These are phyloP conservation scores for Sphagnum tenellum DNA, from an alignment of 225 moss, liverwort and hornwort genomes.

Conservation along the genomic window DNA sequence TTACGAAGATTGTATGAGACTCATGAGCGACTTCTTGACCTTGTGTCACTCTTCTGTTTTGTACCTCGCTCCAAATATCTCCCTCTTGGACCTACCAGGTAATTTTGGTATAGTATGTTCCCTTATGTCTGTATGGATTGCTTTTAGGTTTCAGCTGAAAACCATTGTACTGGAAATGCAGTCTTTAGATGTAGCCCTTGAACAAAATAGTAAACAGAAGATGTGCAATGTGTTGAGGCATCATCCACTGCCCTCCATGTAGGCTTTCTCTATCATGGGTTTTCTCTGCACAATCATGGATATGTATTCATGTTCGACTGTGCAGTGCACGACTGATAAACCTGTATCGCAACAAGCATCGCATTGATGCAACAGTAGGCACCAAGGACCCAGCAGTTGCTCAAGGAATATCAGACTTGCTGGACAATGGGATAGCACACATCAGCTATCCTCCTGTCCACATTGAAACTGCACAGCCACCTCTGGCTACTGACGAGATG, in stretches of 20 bases:
- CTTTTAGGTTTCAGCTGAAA: too few species aligned
- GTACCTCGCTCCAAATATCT: slow-evolving; percentile 96
- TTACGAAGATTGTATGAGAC: slow-evolving; percentile 72
- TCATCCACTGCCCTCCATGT: too few species aligned
- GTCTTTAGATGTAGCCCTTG: too few species aligned
- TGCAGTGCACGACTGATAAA: slow-evolving; percentile 87
- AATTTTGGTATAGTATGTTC: neutral
- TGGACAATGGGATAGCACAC: slow-evolving; percentile 44
- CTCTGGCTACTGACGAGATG: slow-evolving; percentile 32
- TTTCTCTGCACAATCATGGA: too few species aligned
- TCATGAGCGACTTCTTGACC: slow-evolving; percentile 86
- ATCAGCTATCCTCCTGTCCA: slow-evolving; percentile 54
- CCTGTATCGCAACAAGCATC: slow-evolving; percentile 85
- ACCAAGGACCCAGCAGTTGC: slow-evolving; percentile 93
- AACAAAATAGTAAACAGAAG: too few species aligned
- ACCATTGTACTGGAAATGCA: too few species aligned
- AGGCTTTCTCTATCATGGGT: too few species aligned
- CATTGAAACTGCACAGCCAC: slow-evolving; percentile 53
- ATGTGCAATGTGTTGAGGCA: too few species aligned
- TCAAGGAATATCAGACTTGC: slow-evolving; percentile 89
- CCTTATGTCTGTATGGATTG: too few species aligned
- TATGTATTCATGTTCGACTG: too few species aligned
- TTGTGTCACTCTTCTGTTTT: slow-evolving; percentile 86
- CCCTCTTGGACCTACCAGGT: slow-evolving; percentile 96
- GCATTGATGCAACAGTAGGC: slow-evolving; percentile 64